Evolutionary conservation across 2,329 filamentous ascomycete species (phyloP), one percentile per base, ranked within the genome.

Genomic region (Torrubiella hemipterigena): DNA sequence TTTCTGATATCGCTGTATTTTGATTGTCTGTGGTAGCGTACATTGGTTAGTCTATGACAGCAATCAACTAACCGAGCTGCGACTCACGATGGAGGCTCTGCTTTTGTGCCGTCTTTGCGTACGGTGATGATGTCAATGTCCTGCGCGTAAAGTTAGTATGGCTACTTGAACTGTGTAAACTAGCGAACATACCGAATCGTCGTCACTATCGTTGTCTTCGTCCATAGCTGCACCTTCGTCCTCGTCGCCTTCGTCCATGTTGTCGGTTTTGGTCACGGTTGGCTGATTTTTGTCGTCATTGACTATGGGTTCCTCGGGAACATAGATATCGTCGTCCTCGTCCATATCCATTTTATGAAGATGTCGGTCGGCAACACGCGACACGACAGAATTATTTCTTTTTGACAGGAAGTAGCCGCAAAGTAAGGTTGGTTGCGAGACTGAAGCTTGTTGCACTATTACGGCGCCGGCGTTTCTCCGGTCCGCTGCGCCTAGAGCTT

Each of bases 91-190:
- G 72, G 67, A 31, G 73, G 68, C 31, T 67, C 64, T 34, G 73
- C 62, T 37, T 72, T 75, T 33, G 67, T 64, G 46, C 71, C 71
- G 44, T 79, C 74, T 58, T 76, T 77, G 36, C 72, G 63, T 48
- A 78, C 74, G 14, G 69, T 78, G 45, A 79, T 75, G 43, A 79
- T 79, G 41, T 79, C 74, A 46, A 79, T 74, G 38, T 79, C 75
- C 69, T 77, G 36, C 4, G 31, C 13, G 29, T 7, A 6, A 3
- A 29, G 28, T 41, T 9, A 27, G 21, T 22, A 15, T 18, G 3
- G 4, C 15, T 19, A 15, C 8, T 13, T 6, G 14, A 4, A 17
- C 2, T 14, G 6, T 4, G 14, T 9, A 16, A 29, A 6, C 13
- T 31, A 27, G 12, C 13, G 8, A 3, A 35, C 51, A 11, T 48